Evolutionary conservation across 768 basidiomycete species (phyloP), one percentile per base, ranked within the genome.

Genomic region (Dioszegia aurantiaca): DNA sequence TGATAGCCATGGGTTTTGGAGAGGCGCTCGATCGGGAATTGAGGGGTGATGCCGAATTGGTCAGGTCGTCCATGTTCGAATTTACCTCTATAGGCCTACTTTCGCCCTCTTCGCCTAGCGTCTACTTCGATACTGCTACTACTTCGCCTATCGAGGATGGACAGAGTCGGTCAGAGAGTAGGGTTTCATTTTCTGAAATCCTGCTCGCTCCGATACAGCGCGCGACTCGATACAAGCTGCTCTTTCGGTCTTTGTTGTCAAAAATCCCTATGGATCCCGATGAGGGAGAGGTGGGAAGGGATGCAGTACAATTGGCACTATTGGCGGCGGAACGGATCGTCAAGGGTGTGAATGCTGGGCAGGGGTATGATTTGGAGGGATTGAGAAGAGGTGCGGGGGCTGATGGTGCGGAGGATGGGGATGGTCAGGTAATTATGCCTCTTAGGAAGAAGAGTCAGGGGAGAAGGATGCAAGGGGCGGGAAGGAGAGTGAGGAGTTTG

Each of bases 181-280:
- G 26, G 9, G 42, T 54, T 31, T 52, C 47, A 47, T 28, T 46
- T 31, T 37, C 41, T n/a, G 23, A 41, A 31, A n/a, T 68, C 64
- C 58, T 71, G 37, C 63, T 72, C 39, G 61, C 58, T 51, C 70
- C 67, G 5, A 67, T 69, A 1, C 67, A 67, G 36, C 42, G 70
- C 27, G 67, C 68, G 23, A 30, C 61, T 14, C 30, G 70, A 19
- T 72, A 72, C 45, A 61, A 56, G 21, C 60, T 72, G 3, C 60
- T 72, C 27, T 72, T 72, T 56, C 40, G 59, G 27, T 65, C 61
- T 61, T 27, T 55, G 2, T 24, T 37, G 4, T 12, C 19, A 44
- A 45, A 30, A 27, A 52, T 44, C 23, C 45, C 37, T 9, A 14
- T 16, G n/a, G 42, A 16, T n/a, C 17, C 53, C 30, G 43, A 26